Evolutionary conservation across 192 early-diverging fungal species (phyloP).

Genomic region (Linnemannia elongata): DNA sequence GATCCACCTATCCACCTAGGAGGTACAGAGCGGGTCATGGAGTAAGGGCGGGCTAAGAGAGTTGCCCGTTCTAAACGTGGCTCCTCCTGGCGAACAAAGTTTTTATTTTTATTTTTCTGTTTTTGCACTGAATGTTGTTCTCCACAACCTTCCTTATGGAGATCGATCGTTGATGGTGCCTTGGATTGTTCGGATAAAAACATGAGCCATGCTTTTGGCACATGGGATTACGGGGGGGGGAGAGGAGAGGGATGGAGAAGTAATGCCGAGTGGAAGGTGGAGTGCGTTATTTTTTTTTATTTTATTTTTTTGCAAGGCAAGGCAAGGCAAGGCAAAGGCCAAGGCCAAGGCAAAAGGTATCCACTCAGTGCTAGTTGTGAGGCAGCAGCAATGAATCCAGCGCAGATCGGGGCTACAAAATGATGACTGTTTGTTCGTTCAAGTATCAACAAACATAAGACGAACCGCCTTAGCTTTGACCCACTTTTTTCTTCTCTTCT

Average conservation of each 20-base stretch:
- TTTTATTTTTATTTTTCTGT: not conserved
- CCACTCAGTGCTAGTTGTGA: too few species aligned
- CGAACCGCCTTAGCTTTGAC: not conserved
- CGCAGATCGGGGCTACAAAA: not conserved
- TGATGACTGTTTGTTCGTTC: not conserved
- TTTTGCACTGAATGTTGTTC: not conserved
- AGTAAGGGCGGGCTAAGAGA: not conserved
- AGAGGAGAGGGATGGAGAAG: not conserved
- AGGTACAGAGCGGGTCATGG: not conserved
- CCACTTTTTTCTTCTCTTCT: constrained; percentile 8
- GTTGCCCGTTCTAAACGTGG: constrained; percentile 15
- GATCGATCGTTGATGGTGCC: not conserved
- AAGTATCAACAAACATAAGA: not conserved
- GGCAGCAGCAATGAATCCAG: too few species aligned
- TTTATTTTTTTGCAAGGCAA: too few species aligned
- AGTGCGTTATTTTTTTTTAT: too few species aligned
- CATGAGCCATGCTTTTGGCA: not conserved
- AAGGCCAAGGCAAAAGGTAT: too few species aligned
- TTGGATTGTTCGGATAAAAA: not conserved
- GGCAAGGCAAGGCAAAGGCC: too few species aligned
- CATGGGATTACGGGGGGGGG: not conserved
- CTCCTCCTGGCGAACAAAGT: not conserved
- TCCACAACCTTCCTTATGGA: constrained; percentile 7
- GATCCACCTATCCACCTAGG: not conserved
- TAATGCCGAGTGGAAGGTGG: not conserved